Evolutionary conservation across 441 rosid species (phyloP), one percentile per base, ranked within the genome.

Genomic region (Erodium moschatum): DNA sequence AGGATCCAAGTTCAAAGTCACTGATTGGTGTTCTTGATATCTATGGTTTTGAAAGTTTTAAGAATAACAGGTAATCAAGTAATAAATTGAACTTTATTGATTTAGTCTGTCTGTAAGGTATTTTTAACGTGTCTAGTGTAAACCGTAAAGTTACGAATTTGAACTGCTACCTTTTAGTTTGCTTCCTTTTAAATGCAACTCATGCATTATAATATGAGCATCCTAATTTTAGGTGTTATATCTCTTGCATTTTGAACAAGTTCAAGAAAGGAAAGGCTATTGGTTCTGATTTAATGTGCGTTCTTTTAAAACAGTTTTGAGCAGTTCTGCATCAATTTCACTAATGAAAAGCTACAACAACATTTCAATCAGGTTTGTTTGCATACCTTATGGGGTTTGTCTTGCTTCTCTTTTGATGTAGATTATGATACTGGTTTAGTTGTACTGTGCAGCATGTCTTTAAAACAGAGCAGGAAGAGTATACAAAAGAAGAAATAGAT

Each of bases 401-500:
- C 9, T 35, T 11, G 33, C 16, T 31, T 10, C 5, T 19, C 63
- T 58, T 2, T 2, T 20, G 63, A 7, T 5, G 9, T 58, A 58
- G 29, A 58, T 58, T 58, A 0, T 58, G 21, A 20, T 24, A 19
- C 63, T 58, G 63, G 19, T 58, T 7, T 20, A 7, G 29, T 24
- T 20, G 12, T 58, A 19, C 10, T 69, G 75, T 81, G 80, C 96
- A 92, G 98, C 97, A 95, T 79, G 99, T 95, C 78, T 95, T 95
- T 78, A 95, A 95, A 85, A 95, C 89, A 97, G 99, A 95, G 80
- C 99, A 95, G 79, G 98, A 95, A 78, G 98, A 95, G 73, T 95
- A 95, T 76, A 89, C 97, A 9, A 95, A 90, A 78, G 99, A 95
- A 79, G 98, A 92, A 84, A 95, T 95, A 77, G 83, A 95, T 60